Conservation (phyloP, 1,284 basidiomycete genomes). For the Ceratobasidium sp. region DNA sequence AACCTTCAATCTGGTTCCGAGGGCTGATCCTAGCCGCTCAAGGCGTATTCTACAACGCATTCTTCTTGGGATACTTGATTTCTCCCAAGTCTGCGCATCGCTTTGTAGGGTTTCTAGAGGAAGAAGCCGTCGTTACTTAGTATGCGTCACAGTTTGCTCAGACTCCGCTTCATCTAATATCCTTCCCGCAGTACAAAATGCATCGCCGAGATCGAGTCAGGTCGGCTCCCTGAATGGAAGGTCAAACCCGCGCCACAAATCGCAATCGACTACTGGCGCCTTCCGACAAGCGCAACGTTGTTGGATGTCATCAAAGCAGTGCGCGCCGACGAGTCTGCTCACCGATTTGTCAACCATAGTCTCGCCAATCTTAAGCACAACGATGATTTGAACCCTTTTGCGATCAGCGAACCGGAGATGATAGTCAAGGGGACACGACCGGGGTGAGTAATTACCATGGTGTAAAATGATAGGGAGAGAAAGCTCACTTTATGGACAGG, state of each 20-base stretch:
- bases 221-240: constrained; percentile 88
- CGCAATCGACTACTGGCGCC: constrained; percentile 94
- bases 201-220: constrained; percentile 87
- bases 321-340: constrained; percentile 93
- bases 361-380: constrained; percentile 83
- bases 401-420: constrained; percentile 89
- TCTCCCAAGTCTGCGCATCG: constrained; percentile 90
- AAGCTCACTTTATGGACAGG: constrained; percentile 57
- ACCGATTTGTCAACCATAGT: constrained; percentile 93
- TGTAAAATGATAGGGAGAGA: not conserved
- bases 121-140: constrained; percentile 95
- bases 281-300: constrained; percentile 59
- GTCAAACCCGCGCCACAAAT: constrained; percentile 84
- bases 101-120: constrained; percentile 95
- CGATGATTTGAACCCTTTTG: constrained; percentile 91
- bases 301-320: constrained; percentile 70
- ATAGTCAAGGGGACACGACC: constrained; percentile 79
- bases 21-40: constrained; percentile 87
- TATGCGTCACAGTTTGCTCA: constrained; percentile 55
- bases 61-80: constrained; percentile 71
- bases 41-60: constrained; percentile 87
- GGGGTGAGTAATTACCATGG: constrained; percentile 66
- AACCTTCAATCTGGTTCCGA: constrained; percentile 84
- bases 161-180: constrained; percentile 8
- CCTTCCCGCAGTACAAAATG: constrained; percentile 73